These are phyloP conservation scores for Chaetoceros tenuissimus DNA, from an alignment of 108 stramenopile species.

Conservation along the genomic window DNA sequence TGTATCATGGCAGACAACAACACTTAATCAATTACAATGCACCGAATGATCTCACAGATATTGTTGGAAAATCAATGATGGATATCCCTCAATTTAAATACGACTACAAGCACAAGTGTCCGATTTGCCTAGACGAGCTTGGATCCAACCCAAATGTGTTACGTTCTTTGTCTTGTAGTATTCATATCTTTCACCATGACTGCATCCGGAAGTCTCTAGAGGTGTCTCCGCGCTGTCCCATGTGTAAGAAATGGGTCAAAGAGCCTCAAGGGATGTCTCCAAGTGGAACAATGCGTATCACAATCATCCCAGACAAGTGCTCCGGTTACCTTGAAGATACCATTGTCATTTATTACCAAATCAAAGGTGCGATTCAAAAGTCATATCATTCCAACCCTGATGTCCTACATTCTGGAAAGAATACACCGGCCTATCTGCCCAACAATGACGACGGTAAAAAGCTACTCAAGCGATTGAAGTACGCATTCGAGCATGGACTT, in stretches of 20 bases:
- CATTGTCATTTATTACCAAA: conserved; percentile 22
- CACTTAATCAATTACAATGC: too few relatives aligned
- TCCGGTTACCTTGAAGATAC: neutral
- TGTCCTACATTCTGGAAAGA: conserved; percentile 9
- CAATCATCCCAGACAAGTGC: too few relatives aligned
- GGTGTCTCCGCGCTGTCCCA: conserved; percentile 10
- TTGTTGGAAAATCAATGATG: too few relatives aligned
- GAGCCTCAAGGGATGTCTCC: conserved; percentile 25
- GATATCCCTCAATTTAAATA: too few relatives aligned
- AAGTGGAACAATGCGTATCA: conserved; percentile 31
- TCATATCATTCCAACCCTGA: conserved; percentile 33
- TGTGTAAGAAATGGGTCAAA: conserved; percentile 9
- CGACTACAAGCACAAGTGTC: too few relatives aligned
- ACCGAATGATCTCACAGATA: too few relatives aligned
- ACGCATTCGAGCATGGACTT: conserved; percentile 39
- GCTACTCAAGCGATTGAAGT: conserved; percentile 35
- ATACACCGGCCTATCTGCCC: conserved; percentile 24
- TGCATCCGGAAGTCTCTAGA: conserved; percentile 20
- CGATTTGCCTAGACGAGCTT: too few relatives aligned
- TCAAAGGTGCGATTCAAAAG: conserved; percentile 26
- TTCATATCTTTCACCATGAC: conserved; percentile 21
- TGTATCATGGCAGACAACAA: too few relatives aligned
- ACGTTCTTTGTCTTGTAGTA: too few relatives aligned
- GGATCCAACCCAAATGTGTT: too few relatives aligned
- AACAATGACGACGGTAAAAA: conserved; percentile 12